Conservation (phyloP, 2,329 filamentous ascomycete species). For the Torrubiellomyces zombiae region DNA sequence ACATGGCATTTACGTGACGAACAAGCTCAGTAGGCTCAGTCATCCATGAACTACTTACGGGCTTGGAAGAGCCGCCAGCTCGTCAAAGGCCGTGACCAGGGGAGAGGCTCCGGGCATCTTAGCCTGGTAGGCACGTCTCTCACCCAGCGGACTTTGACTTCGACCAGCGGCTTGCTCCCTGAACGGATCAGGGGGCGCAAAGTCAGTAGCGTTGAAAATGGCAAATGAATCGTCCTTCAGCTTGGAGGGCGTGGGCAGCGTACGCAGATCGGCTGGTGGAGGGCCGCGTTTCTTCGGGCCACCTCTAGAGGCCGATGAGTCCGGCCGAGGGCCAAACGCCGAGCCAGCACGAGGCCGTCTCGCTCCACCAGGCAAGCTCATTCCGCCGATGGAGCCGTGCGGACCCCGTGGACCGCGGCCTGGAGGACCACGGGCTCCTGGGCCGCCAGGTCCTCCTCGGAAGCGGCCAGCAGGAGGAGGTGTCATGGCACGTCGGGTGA, state of each 20-base stretch:
- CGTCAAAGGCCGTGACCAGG: slow-evolving; percentile 69
- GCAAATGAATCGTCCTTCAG: slow-evolving; percentile 69
- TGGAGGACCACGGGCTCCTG: slow-evolving; percentile 11
- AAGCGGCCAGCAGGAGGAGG: slow-evolving; percentile 53
- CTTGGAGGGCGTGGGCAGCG: slow-evolving; percentile 72
- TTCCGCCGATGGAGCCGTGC: slow-evolving; percentile 32
- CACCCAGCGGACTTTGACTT: slow-evolving; percentile 45
- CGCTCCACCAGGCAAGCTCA: slow-evolving; percentile 25
- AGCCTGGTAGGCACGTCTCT: slow-evolving; percentile 58
- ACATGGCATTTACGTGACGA: too few relatives aligned
- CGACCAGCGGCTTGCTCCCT: slow-evolving; percentile 54
- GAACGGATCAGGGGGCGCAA: slow-evolving; percentile 60
- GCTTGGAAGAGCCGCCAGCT: slow-evolving; percentile 71
- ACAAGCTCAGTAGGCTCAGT: too few relatives aligned
- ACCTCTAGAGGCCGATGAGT: slow-evolving; percentile 44
- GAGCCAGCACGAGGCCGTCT: slow-evolving; percentile 39
- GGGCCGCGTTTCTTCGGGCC: slow-evolving; percentile 38
- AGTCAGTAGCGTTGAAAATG: slow-evolving; percentile 54
- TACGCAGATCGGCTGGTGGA: slow-evolving; percentile 56
- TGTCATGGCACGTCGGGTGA: slow-evolving; percentile 86
- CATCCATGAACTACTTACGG: slow-evolving; percentile 78
- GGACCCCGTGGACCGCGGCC: slow-evolving; percentile 18
- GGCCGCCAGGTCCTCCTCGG: slow-evolving; percentile 17
- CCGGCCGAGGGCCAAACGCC: slow-evolving; percentile 25
- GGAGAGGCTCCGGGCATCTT: slow-evolving; percentile 59